phyloP scores from a whole-genome alignment of 2,329 filamentous ascomycete genomes.

The Paraphoma sp. region DNA sequence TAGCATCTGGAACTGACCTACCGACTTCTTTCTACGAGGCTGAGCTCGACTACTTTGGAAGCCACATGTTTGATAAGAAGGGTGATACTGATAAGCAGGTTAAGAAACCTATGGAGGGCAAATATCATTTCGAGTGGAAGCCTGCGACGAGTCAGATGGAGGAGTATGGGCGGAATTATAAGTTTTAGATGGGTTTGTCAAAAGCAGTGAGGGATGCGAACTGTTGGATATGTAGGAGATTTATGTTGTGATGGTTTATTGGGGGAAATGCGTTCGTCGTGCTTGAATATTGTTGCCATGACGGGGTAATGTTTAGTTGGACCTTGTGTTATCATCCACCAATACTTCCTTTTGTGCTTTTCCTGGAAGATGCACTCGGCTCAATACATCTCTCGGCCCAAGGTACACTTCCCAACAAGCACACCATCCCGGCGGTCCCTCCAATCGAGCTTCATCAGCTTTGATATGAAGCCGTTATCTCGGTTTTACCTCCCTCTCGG shows the following conservation, averaged over 20 bases:
- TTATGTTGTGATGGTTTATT: no score
- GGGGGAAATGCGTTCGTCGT: no score
- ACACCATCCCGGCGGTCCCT: constrained; percentile 53
- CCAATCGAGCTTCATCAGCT: constrained; percentile 54
- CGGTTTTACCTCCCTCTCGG: constrained; percentile 18
- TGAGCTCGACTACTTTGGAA: constrained; percentile 74
- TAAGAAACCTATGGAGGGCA: constrained; percentile 59
- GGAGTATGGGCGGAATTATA: constrained; percentile 24
- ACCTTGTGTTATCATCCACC: no score
- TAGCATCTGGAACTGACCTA: constrained; percentile 63
- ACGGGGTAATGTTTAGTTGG: no score
- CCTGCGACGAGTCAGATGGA: constrained; percentile 41
- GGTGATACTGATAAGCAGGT: constrained; percentile 58
- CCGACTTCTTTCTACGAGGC: constrained; percentile 75
- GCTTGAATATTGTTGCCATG: no score
- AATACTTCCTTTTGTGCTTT: no score
- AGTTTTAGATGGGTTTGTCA: not conserved
- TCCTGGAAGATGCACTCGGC: no score
- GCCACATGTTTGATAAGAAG: constrained; percentile 69
- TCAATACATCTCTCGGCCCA: no score
- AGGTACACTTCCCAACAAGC: no score
- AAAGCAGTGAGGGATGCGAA: no score
- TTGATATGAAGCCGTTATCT: constrained; percentile 45
- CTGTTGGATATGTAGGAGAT: no score
- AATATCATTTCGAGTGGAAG: constrained; percentile 70